Percentiles rank a stretch among this genome's conserved stretches.
Evolutionary conservation across 176 grass and related monocot genomes (phyloP).

Genomic region (Puccinellia tenuiflora): DNA sequence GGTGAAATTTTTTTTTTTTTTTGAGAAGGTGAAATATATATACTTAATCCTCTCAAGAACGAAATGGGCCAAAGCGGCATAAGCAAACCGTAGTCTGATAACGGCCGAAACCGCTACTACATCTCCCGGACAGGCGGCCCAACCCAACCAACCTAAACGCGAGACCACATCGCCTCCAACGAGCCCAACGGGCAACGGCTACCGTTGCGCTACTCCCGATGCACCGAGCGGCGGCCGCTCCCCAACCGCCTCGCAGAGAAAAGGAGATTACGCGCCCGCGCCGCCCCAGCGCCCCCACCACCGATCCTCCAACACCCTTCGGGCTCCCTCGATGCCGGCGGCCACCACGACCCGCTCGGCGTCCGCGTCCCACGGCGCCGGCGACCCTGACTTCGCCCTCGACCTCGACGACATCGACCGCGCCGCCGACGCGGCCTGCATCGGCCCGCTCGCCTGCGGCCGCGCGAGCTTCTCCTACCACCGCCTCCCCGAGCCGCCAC

Average conservation of each 20-base stretch:
- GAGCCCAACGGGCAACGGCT: slow-evolving; percentile 13
- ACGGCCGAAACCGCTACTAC: background rate
- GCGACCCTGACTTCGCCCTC: background rate
- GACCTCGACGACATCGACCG: slow-evolving; percentile 11
- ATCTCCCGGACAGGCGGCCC: background rate
- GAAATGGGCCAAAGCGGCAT: background rate
- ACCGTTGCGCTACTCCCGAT: slow-evolving; percentile 13
- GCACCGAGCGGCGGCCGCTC: background rate
- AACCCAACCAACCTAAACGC: background rate
- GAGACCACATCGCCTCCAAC: background rate
- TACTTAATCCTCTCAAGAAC: no score
- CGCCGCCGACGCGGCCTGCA: slow-evolving; percentile 28
- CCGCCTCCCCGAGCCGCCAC: slow-evolving; percentile 52
- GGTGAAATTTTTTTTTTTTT: no score
- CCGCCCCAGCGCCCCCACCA: background rate
- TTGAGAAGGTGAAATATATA: no score
- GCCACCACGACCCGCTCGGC: background rate
- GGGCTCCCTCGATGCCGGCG: slow-evolving; percentile 8
- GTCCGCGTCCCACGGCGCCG: background rate
- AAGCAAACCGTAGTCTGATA: background rate
- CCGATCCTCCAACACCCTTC: background rate
- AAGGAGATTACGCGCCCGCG: background rate
- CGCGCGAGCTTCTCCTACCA: slow-evolving; percentile 60
- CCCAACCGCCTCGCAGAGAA: background rate
- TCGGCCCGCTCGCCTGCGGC: slow-evolving; percentile 31